Evolutionary conservation across 1,139 yeast species (phyloP), one percentile per base, ranked within the genome.

Genomic region (Wickerhamiella pararugosa): DNA sequence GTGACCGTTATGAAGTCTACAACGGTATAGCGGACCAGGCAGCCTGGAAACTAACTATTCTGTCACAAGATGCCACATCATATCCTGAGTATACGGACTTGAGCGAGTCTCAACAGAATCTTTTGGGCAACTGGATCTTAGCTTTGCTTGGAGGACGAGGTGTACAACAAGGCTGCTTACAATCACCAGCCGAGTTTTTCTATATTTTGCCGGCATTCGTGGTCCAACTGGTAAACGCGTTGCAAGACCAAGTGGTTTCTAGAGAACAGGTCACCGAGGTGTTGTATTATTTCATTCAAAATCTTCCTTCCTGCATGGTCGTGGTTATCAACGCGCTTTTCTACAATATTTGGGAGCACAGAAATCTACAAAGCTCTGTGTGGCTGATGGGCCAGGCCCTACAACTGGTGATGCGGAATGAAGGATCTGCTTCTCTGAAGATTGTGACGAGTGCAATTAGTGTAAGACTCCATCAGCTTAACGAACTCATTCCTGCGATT

Each of bases 71-170:
- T 9, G 32, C 39, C 31, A 5, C 39, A 11, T 25, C 11, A 25
- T 33, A 25, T 21, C 30, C 10, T 28, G 29, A 35, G 29, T 33
- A 34, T 21, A 40, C 31, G 25, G 43, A 45, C 10, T 52, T 60
- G 34, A 40, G 50, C 4, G 51, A 52, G 4, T 57, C 51, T 5
- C 52, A 56, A 50, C 64, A 67, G 39, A 73, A 66, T 33, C 65
- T 79, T 8, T 60, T 82, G 29, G 74, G 73, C 39, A 80, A 75
- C 34, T 87, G 97, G 97, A 71, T 82, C 36, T 66, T 71, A 35
- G 90, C 92, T 1, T 60, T 87, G 38, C 86, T 82, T 60, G 87
- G 83, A 47, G 74, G 83, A 36, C 92, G 86, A 43, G 94, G 95
- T 2, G 73, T 87, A 35, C 76, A 94, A 0, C 96, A 87, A 58